phyloP scores from a whole-genome alignment of 352 stramenopile species.

The Pythium catenulatum region DNA sequence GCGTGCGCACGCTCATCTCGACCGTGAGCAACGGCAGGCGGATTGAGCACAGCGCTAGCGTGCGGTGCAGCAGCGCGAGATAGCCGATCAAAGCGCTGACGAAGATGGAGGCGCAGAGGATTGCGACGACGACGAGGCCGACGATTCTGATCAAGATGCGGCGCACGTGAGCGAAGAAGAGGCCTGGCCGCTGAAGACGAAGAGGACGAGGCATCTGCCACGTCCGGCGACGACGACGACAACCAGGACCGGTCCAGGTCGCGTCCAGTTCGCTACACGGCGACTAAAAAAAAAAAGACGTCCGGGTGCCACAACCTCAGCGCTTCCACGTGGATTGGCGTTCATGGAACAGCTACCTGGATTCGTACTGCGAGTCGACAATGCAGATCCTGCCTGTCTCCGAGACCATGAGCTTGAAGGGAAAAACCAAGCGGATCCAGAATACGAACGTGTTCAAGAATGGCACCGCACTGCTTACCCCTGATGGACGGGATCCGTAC shows the following conservation, averaged over 20 bases:
- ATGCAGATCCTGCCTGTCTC: slow-evolving; percentile 12
- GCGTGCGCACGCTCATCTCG: too few relatives aligned
- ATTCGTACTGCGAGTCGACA: not conserved
- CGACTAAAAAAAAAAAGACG: too few relatives aligned
- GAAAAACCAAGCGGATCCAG: not conserved
- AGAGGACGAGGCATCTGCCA: not conserved
- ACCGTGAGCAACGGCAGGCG: too few relatives aligned
- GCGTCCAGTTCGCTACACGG: too few relatives aligned
- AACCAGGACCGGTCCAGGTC: not conserved
- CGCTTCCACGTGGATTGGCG: not conserved
- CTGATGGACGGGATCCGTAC: not conserved
- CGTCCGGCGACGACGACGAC: not conserved
- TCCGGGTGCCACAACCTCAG: not conserved
- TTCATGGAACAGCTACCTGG: not conserved
- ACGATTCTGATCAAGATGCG: not conserved
- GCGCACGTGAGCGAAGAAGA: not conserved
- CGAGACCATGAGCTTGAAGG: not conserved
- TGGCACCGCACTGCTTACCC: not conserved
- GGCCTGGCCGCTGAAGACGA: not conserved
- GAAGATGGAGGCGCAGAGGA: not conserved
- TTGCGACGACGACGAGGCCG: not conserved
- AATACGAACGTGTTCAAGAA: not conserved
- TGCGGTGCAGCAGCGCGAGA: too few relatives aligned
- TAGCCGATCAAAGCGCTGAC: not conserved
- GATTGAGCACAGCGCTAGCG: not conserved